Base-by-base conservation (phyloP, 1,284 basidiomycete species). In the Ganoderma sinense region DNA sequence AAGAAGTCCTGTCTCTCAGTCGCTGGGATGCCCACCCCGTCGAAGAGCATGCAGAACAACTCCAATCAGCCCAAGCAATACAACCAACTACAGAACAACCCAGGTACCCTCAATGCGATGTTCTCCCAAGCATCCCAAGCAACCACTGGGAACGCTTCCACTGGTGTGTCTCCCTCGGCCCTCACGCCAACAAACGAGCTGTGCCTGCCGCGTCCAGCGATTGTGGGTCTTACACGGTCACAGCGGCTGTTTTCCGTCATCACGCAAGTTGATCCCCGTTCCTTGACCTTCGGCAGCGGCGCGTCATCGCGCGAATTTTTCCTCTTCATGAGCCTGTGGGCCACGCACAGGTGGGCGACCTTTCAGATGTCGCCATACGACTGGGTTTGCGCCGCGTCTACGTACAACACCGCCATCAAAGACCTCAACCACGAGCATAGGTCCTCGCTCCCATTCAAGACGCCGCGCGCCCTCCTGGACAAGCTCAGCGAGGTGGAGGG, bases 321-420 rank as follows among this genome's bases (percentile, higher is more conserved):
- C 33, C 33, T 33, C 33, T 33, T 33, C 33, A 33, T 33, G 33
- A 33, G 7, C 7, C 33, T 33, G 33, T 7, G 33, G 4, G 33
- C 33, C 33, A 33, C 33, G 7, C 33, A 33, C 33, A 33, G 7
- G 45, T 72, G 71, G 71, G 33, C 60, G 13, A 70, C 71, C 4
- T 72, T 65, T 29, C 33, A 33, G 33, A 33, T 33, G 33, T 33
- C 33, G 7, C 33, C 33, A 7, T 33, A 33, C 7, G 33, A 33
- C 33, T 33, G 33, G 33, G 33, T 33, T 33, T 33, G 33, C 33
- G 33, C 33, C 7, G 33, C 33, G 7, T 33, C 33, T 33, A 33
- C 33, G 7, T 33, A 33, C 33, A 33, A 33, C 33, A 7, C 7
- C 33, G 33, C 33, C 33, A 33, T 33, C 33, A 33, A 33, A 33